Conservation (phyloP, 1,284 basidiomycete genomes). For the Acaromyces ingoldii region DNA sequence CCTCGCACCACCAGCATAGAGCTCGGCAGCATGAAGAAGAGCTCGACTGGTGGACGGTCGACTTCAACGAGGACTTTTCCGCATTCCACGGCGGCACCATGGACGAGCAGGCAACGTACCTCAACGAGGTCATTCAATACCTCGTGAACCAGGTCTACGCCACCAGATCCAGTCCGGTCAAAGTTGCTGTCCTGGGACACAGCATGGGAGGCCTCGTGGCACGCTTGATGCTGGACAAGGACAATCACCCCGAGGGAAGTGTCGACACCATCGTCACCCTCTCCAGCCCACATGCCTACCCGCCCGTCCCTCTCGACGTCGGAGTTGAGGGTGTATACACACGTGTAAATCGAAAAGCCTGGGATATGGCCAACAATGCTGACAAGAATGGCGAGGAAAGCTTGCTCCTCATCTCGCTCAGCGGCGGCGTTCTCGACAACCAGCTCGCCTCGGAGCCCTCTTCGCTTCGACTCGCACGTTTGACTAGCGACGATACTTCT, state of each 20-base stretch:
- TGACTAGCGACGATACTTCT: constrained; percentile 49
- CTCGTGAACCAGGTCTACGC: constrained; percentile 61
- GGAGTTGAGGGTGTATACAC: constrained; percentile 71
- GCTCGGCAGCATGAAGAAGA: constrained; percentile 9
- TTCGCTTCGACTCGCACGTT: constrained; percentile 58
- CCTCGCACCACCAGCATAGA: constrained; percentile 69
- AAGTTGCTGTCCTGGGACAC: constrained; percentile 71
- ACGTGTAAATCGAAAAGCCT: background rate
- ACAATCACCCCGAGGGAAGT: constrained; percentile 48
- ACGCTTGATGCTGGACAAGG: constrained; percentile 62
- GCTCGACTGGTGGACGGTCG: constrained; percentile 58
- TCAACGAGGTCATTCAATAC: constrained; percentile 67
- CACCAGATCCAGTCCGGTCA: too few species aligned
- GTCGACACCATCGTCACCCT: constrained; percentile 83
- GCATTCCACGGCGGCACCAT: constrained; percentile 90
- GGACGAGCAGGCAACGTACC: constrained; percentile 73
- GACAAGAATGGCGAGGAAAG: background rate
- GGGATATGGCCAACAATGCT: too few species aligned
- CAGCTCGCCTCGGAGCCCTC: constrained; percentile 91
- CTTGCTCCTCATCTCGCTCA: constrained; percentile 71
- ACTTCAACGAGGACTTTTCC: constrained; percentile 95
- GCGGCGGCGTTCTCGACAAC: constrained; percentile 84
- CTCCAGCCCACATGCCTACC: constrained; percentile 83
- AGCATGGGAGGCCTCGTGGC: constrained; percentile 99
- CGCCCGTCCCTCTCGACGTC: constrained; percentile 80